These are phyloP conservation scores for Passalora sequoiae DNA, from an alignment of 2,329 filamentous ascomycete species.

Conservation along the genomic window DNA sequence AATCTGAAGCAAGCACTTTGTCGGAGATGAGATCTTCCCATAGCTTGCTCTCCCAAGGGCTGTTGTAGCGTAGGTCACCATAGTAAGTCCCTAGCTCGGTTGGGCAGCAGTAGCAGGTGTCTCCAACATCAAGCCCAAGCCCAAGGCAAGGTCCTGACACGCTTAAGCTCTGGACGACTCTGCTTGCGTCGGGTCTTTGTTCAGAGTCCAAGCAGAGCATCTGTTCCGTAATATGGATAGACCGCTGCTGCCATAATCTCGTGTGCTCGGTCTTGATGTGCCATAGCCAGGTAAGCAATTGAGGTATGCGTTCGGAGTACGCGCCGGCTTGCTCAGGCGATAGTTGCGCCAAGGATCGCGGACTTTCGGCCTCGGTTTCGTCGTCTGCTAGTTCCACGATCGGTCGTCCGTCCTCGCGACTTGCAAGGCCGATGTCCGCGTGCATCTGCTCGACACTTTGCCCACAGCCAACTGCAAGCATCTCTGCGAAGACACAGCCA, in stretches of 20 bases:
- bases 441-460: background rate
- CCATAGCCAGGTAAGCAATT: background rate
- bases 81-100: no score
- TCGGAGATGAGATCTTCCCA: no score
- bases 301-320: background rate
- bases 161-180: no score
- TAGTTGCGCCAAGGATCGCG: background rate
- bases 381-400: background rate
- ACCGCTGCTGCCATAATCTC: background rate
- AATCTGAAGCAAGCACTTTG: no score
- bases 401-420: background rate
- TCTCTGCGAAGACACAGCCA: constrained; percentile 12
- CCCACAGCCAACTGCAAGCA: constrained; percentile 5
- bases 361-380: background rate
- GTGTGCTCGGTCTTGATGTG: background rate
- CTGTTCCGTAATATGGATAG: no score
- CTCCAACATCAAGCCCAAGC: no score
- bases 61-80: no score
- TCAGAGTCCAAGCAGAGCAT: no score
- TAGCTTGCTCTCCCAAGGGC: no score
- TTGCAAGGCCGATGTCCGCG: background rate
- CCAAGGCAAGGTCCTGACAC: no score
- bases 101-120: no score
- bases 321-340: background rate
- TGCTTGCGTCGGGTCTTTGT: no score